phyloP scores from a whole-genome alignment of 1,139 yeast genomes.

The Pichia sp. region DNA sequence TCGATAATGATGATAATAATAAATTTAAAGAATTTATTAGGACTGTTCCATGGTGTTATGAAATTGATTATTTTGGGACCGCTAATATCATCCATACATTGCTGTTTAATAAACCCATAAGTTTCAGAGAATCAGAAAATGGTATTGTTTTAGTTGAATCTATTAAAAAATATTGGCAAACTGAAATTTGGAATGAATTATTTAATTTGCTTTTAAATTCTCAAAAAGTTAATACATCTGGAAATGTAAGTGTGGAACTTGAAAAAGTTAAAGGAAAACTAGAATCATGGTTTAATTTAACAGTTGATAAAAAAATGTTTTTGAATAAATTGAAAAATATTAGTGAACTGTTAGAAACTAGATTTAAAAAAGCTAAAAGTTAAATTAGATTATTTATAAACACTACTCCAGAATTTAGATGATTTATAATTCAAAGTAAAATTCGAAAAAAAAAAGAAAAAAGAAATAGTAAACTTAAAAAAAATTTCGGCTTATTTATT shows the following conservation, averaged over 20 bases:
- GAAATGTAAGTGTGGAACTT: conserved; percentile 17
- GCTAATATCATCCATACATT: conserved; percentile 72
- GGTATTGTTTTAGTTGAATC: conserved; percentile 36
- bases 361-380: conserved; percentile 9
- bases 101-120: conserved; percentile 62
- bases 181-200: conserved; percentile 61
- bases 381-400: background rate
- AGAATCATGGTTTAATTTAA: conserved; percentile 23
- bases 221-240: conserved; percentile 11
- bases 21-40: conserved; percentile 73
- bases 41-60: conserved; percentile 64
- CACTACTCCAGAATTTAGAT: background rate
- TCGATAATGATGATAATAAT: conserved; percentile 55
- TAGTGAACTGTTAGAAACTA: conserved; percentile 15
- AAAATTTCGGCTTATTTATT: too few species aligned
- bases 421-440: background rate
- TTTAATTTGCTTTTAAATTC: conserved; percentile 66
- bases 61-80: conserved; percentile 79
- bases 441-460: background rate
- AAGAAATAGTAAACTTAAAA: background rate
- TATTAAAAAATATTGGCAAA: conserved; percentile 75
- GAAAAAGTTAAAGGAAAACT: conserved; percentile 13
- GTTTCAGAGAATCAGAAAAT: conserved; percentile 31
- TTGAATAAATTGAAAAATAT: conserved; percentile 16
- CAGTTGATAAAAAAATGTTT: conserved; percentile 18